Evolutionary conservation across 441 rosid species (phyloP), one percentile per base, ranked within the genome.

Genomic region (Populus tomentosa): DNA sequence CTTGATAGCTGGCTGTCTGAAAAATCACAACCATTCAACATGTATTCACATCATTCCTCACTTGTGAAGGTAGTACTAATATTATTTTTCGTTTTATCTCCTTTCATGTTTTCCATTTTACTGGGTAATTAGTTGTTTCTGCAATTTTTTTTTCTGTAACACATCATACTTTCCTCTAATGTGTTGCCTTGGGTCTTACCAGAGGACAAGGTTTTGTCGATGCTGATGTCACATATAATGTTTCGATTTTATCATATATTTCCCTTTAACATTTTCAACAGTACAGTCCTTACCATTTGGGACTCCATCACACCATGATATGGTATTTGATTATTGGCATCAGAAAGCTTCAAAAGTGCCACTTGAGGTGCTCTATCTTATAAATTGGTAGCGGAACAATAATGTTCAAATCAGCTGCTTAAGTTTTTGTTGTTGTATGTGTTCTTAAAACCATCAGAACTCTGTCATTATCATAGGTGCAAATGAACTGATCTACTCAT

Each of bases 1-100:
- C 86, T 95, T 63, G 97, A 90, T 81, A 76, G 79, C 61, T 95
- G 98, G 97, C 83, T 93, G 80, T 95, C 93, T 83, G 97, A 93
- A 75, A 75, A 74, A 77, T 89, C 92, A 23, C 94, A 91, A 83
- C 82, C 91, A 73, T 95, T 92, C 91, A 95, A 95, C 80, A 79
- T 75, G 85, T 88, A 93, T 83, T 87, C 99, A 50, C 89, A 89
- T 77, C 92, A 88, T 78, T 81, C 88, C 61, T 86, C 92, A 72
- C 81, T 95, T 77, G 90, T 95, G 81, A 95, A 93, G 98, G 99
- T 95, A 83, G 76, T 69, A 61, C 40, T 38, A 20, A 35, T 6
- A 33, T 24, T 28, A 4, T 21, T 59, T 20, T 50, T 63, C 30
- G 26, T 7, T 28, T 59, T 23, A 33, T 13, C 59, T n/a, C 21